Percentiles rank a stretch among this genome's conserved stretches.
Evolutionary conservation across 768 basidiomycete genomes (phyloP).

Genomic region (Phallus indusiatus): DNA sequence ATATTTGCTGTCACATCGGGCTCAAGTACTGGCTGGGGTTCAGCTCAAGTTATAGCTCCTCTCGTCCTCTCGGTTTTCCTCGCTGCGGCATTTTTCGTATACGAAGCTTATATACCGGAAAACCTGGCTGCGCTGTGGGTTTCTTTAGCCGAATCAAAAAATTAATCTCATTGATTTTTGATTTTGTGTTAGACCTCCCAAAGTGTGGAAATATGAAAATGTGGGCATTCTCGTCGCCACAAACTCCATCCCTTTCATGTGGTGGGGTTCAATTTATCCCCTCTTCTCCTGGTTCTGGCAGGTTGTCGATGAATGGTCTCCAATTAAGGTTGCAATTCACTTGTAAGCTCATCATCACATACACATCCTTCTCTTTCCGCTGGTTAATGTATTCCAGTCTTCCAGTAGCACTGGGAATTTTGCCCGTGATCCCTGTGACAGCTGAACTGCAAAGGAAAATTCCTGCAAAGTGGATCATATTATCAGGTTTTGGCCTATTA

Average conservation of each 20-base stretch:
- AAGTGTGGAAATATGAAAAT: constrained; percentile 33
- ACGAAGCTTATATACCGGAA: constrained; percentile 33
- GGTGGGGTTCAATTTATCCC: constrained; percentile 30
- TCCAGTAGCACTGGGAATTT: constrained; percentile 29
- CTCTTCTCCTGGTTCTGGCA: constrained; percentile 33
- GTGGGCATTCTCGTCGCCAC: constrained; percentile 29
- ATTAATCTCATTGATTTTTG: not conserved
- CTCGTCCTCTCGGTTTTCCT: constrained; percentile 36
- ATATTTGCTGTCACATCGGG: constrained; percentile 33
- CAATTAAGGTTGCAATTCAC: constrained; percentile 30
- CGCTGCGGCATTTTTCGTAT: constrained; percentile 36
- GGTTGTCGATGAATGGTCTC: constrained; percentile 32
- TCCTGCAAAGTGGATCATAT: constrained; percentile 36
- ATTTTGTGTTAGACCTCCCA: constrained; percentile 27
- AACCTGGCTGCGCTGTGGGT: constrained; percentile 35
- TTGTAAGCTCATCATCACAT: constrained; percentile 18
- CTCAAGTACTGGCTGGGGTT: constrained; percentile 39
- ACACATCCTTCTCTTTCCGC: not conserved
- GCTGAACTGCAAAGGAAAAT: constrained; percentile 29
- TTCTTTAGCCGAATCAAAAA: too few species aligned
- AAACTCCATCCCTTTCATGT: constrained; percentile 31
- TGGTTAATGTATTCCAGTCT: not conserved
- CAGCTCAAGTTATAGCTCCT: constrained; percentile 34
- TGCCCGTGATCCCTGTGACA: constrained; percentile 27
- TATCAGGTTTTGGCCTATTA: constrained; percentile 30